Percentiles rank a stretch among this genome's conserved stretches.
Conservation (phyloP, 768 basidiomycete species). For the Chiua virens region DNA sequence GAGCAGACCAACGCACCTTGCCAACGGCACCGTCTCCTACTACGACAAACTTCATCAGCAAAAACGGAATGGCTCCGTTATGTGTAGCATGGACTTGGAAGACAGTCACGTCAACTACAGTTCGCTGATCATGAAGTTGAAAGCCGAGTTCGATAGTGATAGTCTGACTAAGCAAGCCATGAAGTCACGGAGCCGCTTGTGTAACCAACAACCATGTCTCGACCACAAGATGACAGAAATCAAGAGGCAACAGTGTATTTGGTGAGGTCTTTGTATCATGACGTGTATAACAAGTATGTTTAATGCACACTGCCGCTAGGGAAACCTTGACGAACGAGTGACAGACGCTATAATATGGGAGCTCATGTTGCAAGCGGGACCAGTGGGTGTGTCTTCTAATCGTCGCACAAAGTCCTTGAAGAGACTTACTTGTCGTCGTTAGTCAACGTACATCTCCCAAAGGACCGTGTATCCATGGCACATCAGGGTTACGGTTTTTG, state of each 20-base stretch:
- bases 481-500: conserved; percentile 99
- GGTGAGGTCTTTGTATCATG: conserved; percentile 37
- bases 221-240: conserved; percentile 85
- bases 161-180: too few species aligned
- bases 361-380: conserved; percentile 98
- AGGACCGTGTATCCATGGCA: conserved; percentile 96
- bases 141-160: too few species aligned
- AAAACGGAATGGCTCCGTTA: too few species aligned
- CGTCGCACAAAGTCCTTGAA: background rate
- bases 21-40: conserved; percentile 98
- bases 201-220: conserved; percentile 21
- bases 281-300: fast-evolving
- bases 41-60: conserved; percentile 98
- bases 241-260: conserved; percentile 91
- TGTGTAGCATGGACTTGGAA: too few species aligned
- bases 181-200: too few species aligned
- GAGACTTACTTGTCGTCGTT: background rate
- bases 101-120: too few species aligned
- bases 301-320: conserved; percentile 45
- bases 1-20: conserved; percentile 64
- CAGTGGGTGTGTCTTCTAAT: conserved; percentile 71
- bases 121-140: too few species aligned
- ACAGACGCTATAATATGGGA: conserved; percentile 96
- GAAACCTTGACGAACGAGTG: conserved; percentile 95
- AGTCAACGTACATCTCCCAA: conserved; percentile 98